Evolutionary conservation across 2,329 filamentous ascomycete species (phyloP), one percentile per base, ranked within the genome.

Genomic region (Xylariaceae sp.): DNA sequence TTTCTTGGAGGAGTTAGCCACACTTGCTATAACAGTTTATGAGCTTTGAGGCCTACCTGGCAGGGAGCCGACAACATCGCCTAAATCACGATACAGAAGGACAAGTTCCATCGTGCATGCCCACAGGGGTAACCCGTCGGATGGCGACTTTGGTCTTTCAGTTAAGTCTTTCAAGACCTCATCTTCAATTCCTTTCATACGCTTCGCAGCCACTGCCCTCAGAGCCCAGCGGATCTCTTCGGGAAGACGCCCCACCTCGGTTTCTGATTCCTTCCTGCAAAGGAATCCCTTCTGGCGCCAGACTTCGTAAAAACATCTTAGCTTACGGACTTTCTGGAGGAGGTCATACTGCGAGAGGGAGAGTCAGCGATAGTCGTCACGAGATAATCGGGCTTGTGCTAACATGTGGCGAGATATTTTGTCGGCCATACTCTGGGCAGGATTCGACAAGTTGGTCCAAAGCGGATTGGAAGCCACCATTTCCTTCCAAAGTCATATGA

Each of bases 261-360:
- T 30, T 9, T 49, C 45, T 19, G 49, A 45, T 39, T 45, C 46
- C 49, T 36, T 57, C 19, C 60, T 67, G 59, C 71, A 77, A 60
- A 67, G 71, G 55, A 79, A 77, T 1, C 67, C 67, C 6, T 68
- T 65, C 16, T 73, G 72, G 53, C 71, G 73, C 75, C 73, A 79
- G 57, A 79, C 76, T 55, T 69, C 72, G 63, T 77, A 79, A 68
- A 78, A 74, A 65, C 74, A 77, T 57, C 74, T 74, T 68, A 79
- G 71, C 47, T 69, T 68, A 55, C 76, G 72, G 36, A 78, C 73
- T 55, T 73, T 72, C 43, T 63, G 66, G 15, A 77, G 70, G 26
- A 78, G 68, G 26, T 70, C 65, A 56, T 72, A 68, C 74, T 77
- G 54, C 61, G 19, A 16, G 8, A 26, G 40, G 45, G 37, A 44